phyloP scores from a whole-genome alignment of 202 grass and related monocot species.

The Panicum virgatum region DNA sequence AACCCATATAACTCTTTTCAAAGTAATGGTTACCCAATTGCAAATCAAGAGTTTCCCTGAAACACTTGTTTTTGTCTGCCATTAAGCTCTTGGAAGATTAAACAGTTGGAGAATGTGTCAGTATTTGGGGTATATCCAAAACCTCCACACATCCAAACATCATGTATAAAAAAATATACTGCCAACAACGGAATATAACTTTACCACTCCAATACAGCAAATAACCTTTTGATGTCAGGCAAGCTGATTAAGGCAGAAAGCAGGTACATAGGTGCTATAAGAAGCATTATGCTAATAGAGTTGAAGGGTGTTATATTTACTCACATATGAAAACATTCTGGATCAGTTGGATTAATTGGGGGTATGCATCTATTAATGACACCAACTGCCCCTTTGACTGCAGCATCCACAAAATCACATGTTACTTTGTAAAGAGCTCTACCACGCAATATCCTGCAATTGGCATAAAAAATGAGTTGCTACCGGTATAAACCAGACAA shows the following conservation, averaged over 20 bases:
- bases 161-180: background rate
- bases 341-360: slow-evolving; percentile 99
- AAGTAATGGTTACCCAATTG: no score
- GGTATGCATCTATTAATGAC: slow-evolving; percentile 98
- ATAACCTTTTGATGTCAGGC: background rate
- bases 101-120: background rate
- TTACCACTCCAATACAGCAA: background rate
- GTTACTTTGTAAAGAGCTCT: slow-evolving; percentile 98
- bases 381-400: slow-evolving; percentile 94
- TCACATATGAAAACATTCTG: slow-evolving; percentile 99
- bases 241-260: background rate
- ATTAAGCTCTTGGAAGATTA: background rate
- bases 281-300: background rate
- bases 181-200: background rate
- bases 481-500: slow-evolving; percentile 16
- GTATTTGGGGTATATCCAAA: background rate
- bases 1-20: no score
- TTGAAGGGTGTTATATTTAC: slow-evolving; percentile 18
- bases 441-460: slow-evolving; percentile 84
- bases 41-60: no score
- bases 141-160: slow-evolving; percentile 2
- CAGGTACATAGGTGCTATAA: background rate
- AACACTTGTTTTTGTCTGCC: background rate
- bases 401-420: slow-evolving; percentile 98
- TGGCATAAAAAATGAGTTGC: slow-evolving; percentile 34